These are phyloP conservation scores for Chytriomyces confervae DNA, from an alignment of 192 early-diverging fungal genomes.

Conservation along the genomic window DNA sequence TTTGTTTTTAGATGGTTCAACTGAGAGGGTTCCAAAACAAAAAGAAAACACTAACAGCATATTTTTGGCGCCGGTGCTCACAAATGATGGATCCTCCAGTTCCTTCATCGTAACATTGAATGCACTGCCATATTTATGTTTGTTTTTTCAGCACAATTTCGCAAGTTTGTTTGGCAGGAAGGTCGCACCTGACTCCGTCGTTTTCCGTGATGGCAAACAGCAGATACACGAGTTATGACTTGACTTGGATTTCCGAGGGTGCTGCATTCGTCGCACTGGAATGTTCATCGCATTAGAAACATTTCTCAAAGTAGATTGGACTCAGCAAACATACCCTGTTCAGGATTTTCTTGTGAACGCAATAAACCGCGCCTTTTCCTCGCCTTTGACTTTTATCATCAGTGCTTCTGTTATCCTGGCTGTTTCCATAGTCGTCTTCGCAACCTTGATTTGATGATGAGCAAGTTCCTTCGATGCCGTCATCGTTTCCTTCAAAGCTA, in stretches of 20 bases:
- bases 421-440: neutral
- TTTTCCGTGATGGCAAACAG: slow-evolving; percentile 42
- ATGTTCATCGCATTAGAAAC: neutral
- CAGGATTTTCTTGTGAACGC: slow-evolving; percentile 23
- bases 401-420: neutral
- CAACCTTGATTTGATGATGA: slow-evolving; percentile 18
- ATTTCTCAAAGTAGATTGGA: neutral
- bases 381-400: slow-evolving; percentile 19
- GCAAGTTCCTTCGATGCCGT: neutral
- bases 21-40: neutral
- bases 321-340: slow-evolving; percentile 4
- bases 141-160: neutral
- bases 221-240: slow-evolving; percentile 32
- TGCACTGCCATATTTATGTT: slow-evolving; percentile 14
- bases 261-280: slow-evolving; percentile 26
- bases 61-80: slow-evolving; percentile 38
- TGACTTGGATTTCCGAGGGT: slow-evolving; percentile 23
- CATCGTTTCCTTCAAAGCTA: neutral
- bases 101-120: slow-evolving; percentile 43
- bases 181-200: slow-evolving; percentile 32
- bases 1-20: neutral
- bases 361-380: slow-evolving; percentile 30
- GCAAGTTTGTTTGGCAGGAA: neutral
- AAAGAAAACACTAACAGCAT: slow-evolving; percentile 24
- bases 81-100: slow-evolving; percentile 42